Base-by-base conservation (phyloP, 2,329 filamentous ascomycete genomes). In the Aureobasidium lini region DNA sequence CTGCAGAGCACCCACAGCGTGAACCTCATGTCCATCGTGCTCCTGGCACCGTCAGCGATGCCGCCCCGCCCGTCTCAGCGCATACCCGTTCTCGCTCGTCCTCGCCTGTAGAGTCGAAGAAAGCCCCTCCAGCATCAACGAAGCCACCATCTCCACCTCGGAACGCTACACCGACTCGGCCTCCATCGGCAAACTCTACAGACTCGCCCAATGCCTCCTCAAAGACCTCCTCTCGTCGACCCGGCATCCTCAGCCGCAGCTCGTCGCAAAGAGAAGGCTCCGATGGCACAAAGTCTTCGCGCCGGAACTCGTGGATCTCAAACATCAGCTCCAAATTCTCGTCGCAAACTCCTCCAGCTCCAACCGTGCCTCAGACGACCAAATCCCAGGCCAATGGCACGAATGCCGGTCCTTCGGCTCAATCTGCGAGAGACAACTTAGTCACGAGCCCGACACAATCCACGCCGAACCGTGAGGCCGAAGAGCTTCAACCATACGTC, bases 241-340 rank as follows among this genome's bases (percentile, higher is more conserved):
- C 77, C 9, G 66, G 70, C 40, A 64, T 80, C 60, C 70, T 79
- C 32, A 69, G 68, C 64, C 75, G 77, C 60, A 64, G 63, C 42
- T 76, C 71, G 63, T 67, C 71, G 16, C 72, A 76, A 36, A 75
- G 71, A 40, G 62, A 48, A 8, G 56, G 68, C 32, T 65, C 66
- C 40, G 64, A 63, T 23, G 64, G 61, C 28, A 60, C 54, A 15
- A 70, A 66, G 59, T 60, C 64, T 11, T 69, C 68, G 57, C 82
- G 90, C 64, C 76, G 84, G 59, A 86, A 85, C 63, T 96, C 92
- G 13, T 99, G 94, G 94, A 92, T 97, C 68, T 90, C 89, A 60
- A 96, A 85, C 69, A 84, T 97, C 65, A 95, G 90, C 64, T 93
- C 90, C 65, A 96, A 95, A 71, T 96, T 97, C 76, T 91, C 89